Evolutionary conservation across 306 rosid species (phyloP), one percentile per base, ranked within the genome.

Genomic region (Cicer bijugum): DNA sequence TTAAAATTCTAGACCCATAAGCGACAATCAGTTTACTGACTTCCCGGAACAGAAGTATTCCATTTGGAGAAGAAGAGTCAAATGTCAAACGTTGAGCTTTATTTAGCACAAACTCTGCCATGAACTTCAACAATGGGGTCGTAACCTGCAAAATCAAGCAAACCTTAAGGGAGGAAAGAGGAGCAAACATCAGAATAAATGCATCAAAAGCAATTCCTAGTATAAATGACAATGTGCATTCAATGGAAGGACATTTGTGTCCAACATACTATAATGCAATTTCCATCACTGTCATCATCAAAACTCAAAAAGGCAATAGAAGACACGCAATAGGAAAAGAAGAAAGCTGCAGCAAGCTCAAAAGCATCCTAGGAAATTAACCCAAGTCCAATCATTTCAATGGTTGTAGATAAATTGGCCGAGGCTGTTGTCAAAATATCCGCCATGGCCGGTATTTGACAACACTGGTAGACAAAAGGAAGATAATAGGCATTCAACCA

Each of bases 11-110:
- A 77, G 99, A 91, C 74, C 97, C 99, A 83, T 91, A 95, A 6
- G 99, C 92, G 67, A 95, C 97, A 68, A 95, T 81, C 84, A 95
- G 45, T 86, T 91, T 95, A 78, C 99, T 91, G 75, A 95, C 97
- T 95, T 95, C 99, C 52, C 99, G 96, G 81, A 95, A 95, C 75
- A 95, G 86, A 85, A 95, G 99, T 82, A 95, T 95, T 81, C 99
- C 99, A 84, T 95, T 95, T 57, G 99, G 99, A 85, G 99, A 95
- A 73, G 97, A 95, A 58, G 99, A 91, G 82, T 95, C 99, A 78
- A 95, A 95, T 53, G 96, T 95, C 90, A 95, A 82, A 59, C 99
- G 95, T 62, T 95, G 99, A 77, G 97, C 93, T 90, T 95, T 95
- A 88, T 95, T 95, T 71, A 81, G 75, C 83, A 87, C 99, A 86